These are phyloP conservation scores for Vitis hybrid DNA, from an alignment of 177 flowering plant genomes.

Conservation along the genomic window DNA sequence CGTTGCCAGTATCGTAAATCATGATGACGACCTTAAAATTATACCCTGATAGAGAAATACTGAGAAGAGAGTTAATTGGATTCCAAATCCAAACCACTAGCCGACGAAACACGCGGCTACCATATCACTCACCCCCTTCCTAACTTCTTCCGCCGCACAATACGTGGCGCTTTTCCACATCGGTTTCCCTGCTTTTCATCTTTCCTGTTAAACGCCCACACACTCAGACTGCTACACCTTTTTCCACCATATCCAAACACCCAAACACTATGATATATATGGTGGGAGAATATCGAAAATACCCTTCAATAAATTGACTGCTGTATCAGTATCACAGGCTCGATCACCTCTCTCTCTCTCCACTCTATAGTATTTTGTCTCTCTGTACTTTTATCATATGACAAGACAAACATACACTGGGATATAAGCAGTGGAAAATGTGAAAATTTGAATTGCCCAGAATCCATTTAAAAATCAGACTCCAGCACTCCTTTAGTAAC, in stretches of 20 bases:
- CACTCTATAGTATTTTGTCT: background rate
- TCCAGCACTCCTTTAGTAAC: too few species aligned
- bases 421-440: background rate
- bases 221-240: background rate
- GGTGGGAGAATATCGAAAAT: too few species aligned
- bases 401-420: background rate
- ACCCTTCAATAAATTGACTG: too few species aligned
- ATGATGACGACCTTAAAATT: background rate
- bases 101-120: slow-evolving; percentile 18
- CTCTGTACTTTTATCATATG: background rate
- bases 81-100: slow-evolving; percentile 38
- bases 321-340: too few species aligned
- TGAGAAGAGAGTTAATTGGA: slow-evolving; percentile 20
- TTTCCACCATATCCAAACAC: background rate
- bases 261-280: too few species aligned
- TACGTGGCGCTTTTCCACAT: slow-evolving; percentile 30
- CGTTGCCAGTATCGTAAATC: too few species aligned
- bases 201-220: slow-evolving; percentile 7
- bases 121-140: slow-evolving; percentile 12
- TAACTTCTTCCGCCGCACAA: slow-evolving; percentile 29
- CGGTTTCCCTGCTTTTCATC: slow-evolving; percentile 10
- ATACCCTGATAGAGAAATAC: background rate
- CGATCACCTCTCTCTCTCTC: background rate
- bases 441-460: background rate
- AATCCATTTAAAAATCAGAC: too few species aligned